Base-by-base conservation (phyloP, 225 moss, liverwort and hornwort genomes). In the Polytrichum commune region DNA sequence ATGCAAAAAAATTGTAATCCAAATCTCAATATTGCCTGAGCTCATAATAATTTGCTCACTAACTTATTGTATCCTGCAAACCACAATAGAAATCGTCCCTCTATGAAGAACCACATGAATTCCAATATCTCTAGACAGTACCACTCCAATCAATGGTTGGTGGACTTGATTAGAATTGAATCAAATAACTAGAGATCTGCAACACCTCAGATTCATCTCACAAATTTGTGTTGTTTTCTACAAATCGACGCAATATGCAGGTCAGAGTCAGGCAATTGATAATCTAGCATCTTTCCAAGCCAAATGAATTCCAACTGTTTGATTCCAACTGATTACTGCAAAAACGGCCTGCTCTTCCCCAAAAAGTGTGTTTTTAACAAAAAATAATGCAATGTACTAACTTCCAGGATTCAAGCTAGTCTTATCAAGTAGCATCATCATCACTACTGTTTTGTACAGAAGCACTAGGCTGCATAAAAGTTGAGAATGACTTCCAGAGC, bases 401-500 rank as follows among this genome's bases (percentile, higher is more conserved):
- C 8, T 18, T 74, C 57, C 63, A 67, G 46, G 8, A 69, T 10
- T 64, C 24, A 70, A 29, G 35, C 70, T 19, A 9, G 23, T 28
- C 13, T 23, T 55, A 5, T 82, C 75, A 86, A 18, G 73, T 65
- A 66, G 58, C 69, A 56, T 84, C 84, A n/a, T 82, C 84, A 33
- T 82, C 84, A 65, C 75, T 73, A 65, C 57, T 77, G 75, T 66
- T 60, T 69, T 75, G 69, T 73, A 70, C 20, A 32, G 80, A 71
- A 66, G 66, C 67, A 68, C 77, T 71, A 65, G 83, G 83, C 70
- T 88, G 83, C 81, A 78, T 75, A n/a, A 85, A 85, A 13, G 88
- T 88, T 8, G 88, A 84, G 72, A 88, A 78, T 38, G 84, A 84
- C 76, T 79, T 88, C 90, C 90, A 91, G 1, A 88, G 66, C 28